These are phyloP conservation scores for Dictyostelium intermedium DNA, from an alignment of 78 protist genomes.

Conservation along the genomic window DNA sequence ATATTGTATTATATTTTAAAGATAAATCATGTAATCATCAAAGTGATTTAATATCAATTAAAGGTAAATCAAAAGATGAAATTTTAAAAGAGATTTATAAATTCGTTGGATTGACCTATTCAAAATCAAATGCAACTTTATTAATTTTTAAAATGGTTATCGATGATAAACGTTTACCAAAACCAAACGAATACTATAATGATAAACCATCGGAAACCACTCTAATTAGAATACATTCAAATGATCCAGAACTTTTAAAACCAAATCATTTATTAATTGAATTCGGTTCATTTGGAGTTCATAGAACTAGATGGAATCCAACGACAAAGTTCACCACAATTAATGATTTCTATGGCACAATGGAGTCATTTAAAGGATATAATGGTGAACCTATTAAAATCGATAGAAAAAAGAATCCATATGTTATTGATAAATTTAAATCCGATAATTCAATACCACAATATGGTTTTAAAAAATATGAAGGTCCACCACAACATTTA, in stretches of 20 bases:
- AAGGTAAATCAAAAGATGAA: neutral
- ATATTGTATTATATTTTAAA: constrained; percentile 25
- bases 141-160: neutral
- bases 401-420: neutral
- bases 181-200: neutral
- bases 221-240: neutral
- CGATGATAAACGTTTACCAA: neutral
- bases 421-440: neutral
- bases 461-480: neutral
- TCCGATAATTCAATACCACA: neutral
- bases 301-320: constrained; percentile 2
- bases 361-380: neutral
- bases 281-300: neutral
- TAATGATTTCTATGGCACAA: neutral
- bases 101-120: neutral
- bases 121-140: neutral
- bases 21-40: constrained; percentile 6
- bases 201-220: neutral
- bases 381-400: neutral
- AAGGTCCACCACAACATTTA: neutral
- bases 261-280: neutral
- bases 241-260: neutral
- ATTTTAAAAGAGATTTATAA: neutral
- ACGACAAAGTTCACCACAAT: neutral
- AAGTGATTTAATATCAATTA: neutral